Percentiles rank a stretch among this genome's conserved stretches.
phyloP scores from a whole-genome alignment of 73 alveolate species.

The Breviolum minutum region DNA sequence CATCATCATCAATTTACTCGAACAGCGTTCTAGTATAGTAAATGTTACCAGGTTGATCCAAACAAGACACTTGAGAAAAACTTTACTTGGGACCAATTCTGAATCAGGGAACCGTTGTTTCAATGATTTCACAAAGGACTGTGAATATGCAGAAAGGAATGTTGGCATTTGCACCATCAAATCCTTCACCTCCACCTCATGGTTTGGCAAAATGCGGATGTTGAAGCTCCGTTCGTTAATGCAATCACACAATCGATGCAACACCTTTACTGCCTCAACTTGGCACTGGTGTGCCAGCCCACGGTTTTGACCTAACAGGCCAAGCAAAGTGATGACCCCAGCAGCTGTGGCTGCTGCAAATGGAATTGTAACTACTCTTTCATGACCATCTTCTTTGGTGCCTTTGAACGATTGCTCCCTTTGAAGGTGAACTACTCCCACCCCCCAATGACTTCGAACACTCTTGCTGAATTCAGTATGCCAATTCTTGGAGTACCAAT shows the following conservation, averaged over 20 bases:
- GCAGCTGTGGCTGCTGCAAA: background rate
- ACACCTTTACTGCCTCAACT: background rate
- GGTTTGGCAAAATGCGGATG: background rate
- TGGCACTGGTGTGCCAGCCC: background rate
- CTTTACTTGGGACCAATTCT: background rate
- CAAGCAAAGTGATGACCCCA: background rate
- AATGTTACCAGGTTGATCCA: background rate
- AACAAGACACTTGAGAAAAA: background rate
- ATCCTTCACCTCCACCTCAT: background rate
- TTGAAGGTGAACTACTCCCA: background rate
- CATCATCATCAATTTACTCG: too few relatives aligned
- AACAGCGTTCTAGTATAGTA: too few relatives aligned
- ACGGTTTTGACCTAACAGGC: background rate
- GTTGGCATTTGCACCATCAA: background rate
- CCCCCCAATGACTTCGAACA: background rate
- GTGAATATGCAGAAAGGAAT: background rate
- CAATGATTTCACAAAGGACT: background rate
- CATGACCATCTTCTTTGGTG: background rate
- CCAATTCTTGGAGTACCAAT: slow-evolving; percentile 11
- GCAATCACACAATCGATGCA: background rate
- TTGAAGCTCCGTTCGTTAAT: background rate
- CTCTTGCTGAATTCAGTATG: too few relatives aligned
- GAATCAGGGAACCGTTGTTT: background rate
- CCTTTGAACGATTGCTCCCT: background rate
- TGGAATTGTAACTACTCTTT: background rate